A percentile compares a stretch with the other conserved stretches of the same genome.
Conservation (phyloP, 2,329 filamentous ascomycete genomes). For the Colletotrichum sojae region DNA sequence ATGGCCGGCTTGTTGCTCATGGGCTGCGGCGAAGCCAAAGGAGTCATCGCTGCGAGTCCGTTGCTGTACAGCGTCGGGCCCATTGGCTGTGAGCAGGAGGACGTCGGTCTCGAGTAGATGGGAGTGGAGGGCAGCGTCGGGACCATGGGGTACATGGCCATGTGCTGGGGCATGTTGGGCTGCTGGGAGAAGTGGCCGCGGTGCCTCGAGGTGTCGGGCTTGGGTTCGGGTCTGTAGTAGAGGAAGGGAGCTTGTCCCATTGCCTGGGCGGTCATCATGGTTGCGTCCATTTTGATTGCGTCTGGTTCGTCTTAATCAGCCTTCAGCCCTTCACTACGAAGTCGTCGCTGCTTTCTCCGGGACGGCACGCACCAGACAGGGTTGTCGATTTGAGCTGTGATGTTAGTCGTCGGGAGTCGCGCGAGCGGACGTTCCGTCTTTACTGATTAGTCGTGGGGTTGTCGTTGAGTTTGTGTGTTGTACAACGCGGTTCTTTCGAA, state of each 20-base stretch:
- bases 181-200: conserved; percentile 80
- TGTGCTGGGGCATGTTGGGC: conserved; percentile 57
- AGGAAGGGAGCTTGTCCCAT: conserved; percentile 85
- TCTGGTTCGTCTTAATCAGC: conserved; percentile 45
- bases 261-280: conserved; percentile 67
- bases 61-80: conserved; percentile 69
- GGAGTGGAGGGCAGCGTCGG: conserved; percentile 74
- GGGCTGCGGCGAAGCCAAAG: conserved; percentile 81
- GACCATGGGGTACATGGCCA: conserved; percentile 68
- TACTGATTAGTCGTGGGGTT: conserved; percentile 11
- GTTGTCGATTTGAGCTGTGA: conserved; percentile 35
- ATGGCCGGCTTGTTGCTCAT: conserved; percentile 80
- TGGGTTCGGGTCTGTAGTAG: conserved; percentile 87
- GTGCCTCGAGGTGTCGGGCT: conserved; percentile 76
- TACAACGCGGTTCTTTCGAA: conserved; percentile 47
- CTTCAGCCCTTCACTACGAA: conserved; percentile 20
- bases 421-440: conserved; percentile 14
- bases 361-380: conserved; percentile 49
- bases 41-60: conserved; percentile 77
- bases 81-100: conserved; percentile 74
- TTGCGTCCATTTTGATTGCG: conserved; percentile 73
- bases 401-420: conserved; percentile 30
- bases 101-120: conserved; percentile 76
- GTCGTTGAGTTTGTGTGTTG: conserved; percentile 41
- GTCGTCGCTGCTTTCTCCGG: conserved; percentile 11